Evolutionary conservation across 208 protist genomes (phyloP).

Genomic region (Crithidia expoeki): DNA sequence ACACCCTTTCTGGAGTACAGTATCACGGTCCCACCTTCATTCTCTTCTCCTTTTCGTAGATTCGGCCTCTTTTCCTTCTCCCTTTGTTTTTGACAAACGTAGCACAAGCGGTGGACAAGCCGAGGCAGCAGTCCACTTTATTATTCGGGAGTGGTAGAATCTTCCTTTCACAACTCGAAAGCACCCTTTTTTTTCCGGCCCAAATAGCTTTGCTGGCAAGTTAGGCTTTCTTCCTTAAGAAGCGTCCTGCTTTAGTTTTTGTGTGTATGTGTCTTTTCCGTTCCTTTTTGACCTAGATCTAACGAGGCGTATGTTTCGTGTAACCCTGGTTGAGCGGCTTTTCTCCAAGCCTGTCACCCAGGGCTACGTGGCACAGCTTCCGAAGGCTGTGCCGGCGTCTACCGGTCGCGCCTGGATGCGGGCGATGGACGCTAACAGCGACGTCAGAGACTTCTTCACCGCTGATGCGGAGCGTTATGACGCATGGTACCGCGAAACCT

Average conservation of each 20-base stretch:
- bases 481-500: slow-evolving; percentile 80
- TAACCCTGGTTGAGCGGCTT: slow-evolving; percentile 34
- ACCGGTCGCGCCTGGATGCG: slow-evolving; percentile 54
- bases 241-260: neutral
- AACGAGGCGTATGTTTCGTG: slow-evolving; percentile 30
- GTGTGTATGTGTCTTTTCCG: neutral
- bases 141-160: no score
- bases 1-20: no score
- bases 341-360: slow-evolving; percentile 83
- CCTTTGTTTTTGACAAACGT: no score
- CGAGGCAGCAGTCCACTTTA: no score
- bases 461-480: slow-evolving; percentile 70
- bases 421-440: slow-evolving; percentile 62
- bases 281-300: neutral
- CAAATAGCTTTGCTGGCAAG: no score
- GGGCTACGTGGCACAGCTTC: slow-evolving; percentile 73
- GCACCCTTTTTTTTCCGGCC: no score
- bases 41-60: no score
- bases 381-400: slow-evolving; percentile 31
- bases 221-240: neutral
- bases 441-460: slow-evolving; percentile 63
- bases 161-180: no score
- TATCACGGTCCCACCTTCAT: no score
- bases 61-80: no score
- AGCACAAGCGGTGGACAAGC: no score